Conservation (phyloP, 768 basidiomycete genomes). For the Rhodotorula babjevae region DNA sequence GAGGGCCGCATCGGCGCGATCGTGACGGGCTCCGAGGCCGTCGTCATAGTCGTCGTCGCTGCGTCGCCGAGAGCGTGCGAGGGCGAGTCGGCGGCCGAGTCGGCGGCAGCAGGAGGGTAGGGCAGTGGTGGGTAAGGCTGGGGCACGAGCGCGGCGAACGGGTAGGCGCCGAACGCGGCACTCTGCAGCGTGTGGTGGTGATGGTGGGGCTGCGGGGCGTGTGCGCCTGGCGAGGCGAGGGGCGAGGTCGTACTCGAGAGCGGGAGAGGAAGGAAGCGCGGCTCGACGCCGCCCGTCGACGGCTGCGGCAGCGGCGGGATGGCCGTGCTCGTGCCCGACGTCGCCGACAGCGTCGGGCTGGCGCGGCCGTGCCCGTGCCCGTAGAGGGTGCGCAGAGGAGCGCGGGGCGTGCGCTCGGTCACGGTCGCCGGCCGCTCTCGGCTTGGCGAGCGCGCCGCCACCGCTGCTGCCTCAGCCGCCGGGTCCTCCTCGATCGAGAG, state of each 20-base stretch:
- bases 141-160: background rate
- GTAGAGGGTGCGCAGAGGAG: background rate
- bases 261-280: constrained; percentile 28
- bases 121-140: constrained; percentile 22
- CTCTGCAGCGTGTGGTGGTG: background rate
- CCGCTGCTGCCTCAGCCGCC: constrained; percentile 5
- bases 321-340: background rate
- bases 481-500: constrained; percentile 32
- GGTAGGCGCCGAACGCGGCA: background rate
- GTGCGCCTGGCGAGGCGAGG: constrained; percentile 13
- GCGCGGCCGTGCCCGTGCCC: background rate
- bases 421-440: background rate
- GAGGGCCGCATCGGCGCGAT: background rate
- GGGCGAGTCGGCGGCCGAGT: background rate
- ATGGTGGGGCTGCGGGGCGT: background rate
- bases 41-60: background rate
- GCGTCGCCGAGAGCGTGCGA: background rate
- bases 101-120: constrained; percentile 21
- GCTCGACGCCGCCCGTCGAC: constrained; percentile 7
- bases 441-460: background rate
- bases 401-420: background rate
- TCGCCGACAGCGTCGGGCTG: constrained; percentile 18
- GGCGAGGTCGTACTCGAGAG: constrained; percentile 18
- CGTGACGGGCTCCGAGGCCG: constrained; percentile 4
- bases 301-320: constrained; percentile 7